A percentile compares a stretch with the other conserved stretches of the same genome.
These are phyloP conservation scores for Tilletia caries DNA, from an alignment of 1,284 basidiomycete genomes.

Conservation along the genomic window DNA sequence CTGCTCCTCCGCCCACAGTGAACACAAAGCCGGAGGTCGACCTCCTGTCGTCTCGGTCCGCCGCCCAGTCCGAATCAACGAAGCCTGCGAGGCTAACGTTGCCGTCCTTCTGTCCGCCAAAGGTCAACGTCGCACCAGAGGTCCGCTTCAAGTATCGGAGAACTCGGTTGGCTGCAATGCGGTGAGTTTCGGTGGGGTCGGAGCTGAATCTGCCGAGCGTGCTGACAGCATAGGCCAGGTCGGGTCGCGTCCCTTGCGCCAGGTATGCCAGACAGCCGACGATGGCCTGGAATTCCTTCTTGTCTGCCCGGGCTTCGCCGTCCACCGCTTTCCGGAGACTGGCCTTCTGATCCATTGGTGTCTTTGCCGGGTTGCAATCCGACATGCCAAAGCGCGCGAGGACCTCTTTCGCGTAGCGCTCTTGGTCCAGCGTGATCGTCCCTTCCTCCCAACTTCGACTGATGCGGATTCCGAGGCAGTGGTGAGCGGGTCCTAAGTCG, in stretches of 20 bases:
- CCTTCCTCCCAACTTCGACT: neutral
- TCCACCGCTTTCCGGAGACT: neutral
- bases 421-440: neutral
- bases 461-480: neutral
- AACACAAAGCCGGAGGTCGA: conserved; percentile 20
- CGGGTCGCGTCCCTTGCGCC: conserved; percentile 54
- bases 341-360: neutral
- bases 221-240: no score
- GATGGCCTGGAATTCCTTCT: neutral
- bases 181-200: conserved; percentile 53
- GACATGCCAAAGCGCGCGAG: neutral
- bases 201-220: conserved; percentile 51
- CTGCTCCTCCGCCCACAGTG: conserved; percentile 12
- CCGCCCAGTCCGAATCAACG: conserved; percentile 22
- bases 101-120: neutral
- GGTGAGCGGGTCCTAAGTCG: neutral
- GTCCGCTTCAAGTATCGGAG: conserved; percentile 62
- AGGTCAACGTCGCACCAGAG: conserved; percentile 40
- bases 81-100: neutral
- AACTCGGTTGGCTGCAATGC: conserved; percentile 55
- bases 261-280: conserved; percentile 58
- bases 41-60: conserved; percentile 8
- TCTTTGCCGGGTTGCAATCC: neutral
- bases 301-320: neutral
- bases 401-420: neutral